A percentile compares a stretch with the other conserved stretches of the same genome.
phyloP scores from a whole-genome alignment of 2,329 filamentous ascomycete species.

The Gyromitra esculenta region DNA sequence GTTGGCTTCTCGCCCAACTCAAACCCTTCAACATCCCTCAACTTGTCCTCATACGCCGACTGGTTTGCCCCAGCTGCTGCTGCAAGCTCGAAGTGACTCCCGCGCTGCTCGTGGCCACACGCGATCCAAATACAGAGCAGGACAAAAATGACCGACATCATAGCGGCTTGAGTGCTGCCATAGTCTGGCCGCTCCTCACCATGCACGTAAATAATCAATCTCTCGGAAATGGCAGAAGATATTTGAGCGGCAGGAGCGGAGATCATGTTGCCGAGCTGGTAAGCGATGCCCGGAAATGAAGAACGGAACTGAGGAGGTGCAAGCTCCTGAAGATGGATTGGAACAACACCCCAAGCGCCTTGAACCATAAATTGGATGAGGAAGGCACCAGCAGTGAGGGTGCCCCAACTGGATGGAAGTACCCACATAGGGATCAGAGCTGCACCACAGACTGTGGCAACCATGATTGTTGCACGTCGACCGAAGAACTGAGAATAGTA shows the following conservation, averaged over 20 bases:
- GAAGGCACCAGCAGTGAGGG: conserved; percentile 73
- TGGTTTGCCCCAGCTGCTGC: conserved; percentile 64
- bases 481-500: conserved; percentile 80
- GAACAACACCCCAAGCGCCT: conserved; percentile 74
- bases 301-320: conserved; percentile 76
- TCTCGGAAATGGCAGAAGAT: conserved; percentile 77
- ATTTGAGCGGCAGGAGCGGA: conserved; percentile 78
- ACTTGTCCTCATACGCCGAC: conserved; percentile 27
- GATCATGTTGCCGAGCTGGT: conserved; percentile 80
- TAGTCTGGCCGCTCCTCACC: conserved; percentile 74
- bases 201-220: conserved; percentile 65
- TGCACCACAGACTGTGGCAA: conserved; percentile 69
- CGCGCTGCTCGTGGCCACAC: conserved; percentile 78
- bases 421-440: conserved; percentile 76
- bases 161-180: conserved; percentile 78
- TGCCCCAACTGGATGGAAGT: conserved; percentile 69
- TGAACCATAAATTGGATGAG: conserved; percentile 76
- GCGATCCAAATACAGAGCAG: conserved; percentile 67
- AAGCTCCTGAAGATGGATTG: conserved; percentile 78
- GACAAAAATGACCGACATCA: conserved; percentile 76
- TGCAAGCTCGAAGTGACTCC: conserved; percentile 73
- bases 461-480: conserved; percentile 74
- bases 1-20: conserved; percentile 25
- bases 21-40: conserved; percentile 27
- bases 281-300: conserved; percentile 75